Evolutionary conservation across 75 land plant species (phyloP), one percentile per base, ranked within the genome.

Genomic region (Picea glauca): DNA sequence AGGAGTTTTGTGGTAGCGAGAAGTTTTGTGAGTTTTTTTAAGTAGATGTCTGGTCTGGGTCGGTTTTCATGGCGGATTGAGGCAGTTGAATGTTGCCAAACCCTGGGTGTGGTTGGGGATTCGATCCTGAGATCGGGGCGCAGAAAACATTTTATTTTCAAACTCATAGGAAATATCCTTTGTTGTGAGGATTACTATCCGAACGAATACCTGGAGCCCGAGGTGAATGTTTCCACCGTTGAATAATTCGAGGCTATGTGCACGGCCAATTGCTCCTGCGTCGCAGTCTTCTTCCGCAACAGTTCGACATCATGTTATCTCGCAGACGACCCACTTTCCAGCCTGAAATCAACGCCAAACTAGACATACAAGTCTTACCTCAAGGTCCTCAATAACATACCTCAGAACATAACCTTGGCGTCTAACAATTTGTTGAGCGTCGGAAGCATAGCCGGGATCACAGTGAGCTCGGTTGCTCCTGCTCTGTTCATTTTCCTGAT

Each of bases 71-170:
- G 83, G 99, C 96, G 11, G 99, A 96, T 57, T 96, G 79, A 82
- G 99, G 70, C 79, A 81, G 23, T 82, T 96, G 30, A 83, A 88
- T 21, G 86, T 81, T 0, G 43, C 23, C 15, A 91, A 90, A 74
- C 93, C 93, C 17, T 95, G 98, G 98, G 76, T 90, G n/a, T 84
- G 81, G 68, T 74, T 93, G 86, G 81, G 64, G 96, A 93, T 33
- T 66, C 66, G 21, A 86, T 84, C 70, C 84, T 85, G 5, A 67
- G 30, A 56, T 58, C 74, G 70, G 76, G 3, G 46, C 87, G 77
- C 81, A 84, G 38, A 80, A 82, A 26, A 26, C 26, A 26, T 26
- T 26, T 26, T 26, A 26, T 26, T 26, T 26, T 26, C 26, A 26
- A 26, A 26, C 26, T 26, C 26, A 26, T 26, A 26, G 26, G 26